Evolutionary conservation across 306 rosid species (phyloP).

Genomic region (Canavalia gladiata): DNA sequence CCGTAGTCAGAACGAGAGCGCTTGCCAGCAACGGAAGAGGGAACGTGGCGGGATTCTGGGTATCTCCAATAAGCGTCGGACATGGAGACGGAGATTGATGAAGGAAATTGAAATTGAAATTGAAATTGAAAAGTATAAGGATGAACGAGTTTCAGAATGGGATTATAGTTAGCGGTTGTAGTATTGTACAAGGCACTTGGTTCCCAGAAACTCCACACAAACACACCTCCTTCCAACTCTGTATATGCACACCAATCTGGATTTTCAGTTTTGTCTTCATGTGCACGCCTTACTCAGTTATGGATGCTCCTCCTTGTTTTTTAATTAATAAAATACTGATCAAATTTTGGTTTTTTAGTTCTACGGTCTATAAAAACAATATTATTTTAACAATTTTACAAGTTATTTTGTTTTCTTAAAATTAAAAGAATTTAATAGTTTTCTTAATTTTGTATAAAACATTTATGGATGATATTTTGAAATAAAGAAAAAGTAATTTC

Average conservation of each 20-base stretch:
- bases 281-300: too few species aligned
- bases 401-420: too few species aligned
- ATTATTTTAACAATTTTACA: too few species aligned
- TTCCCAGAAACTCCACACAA: slow-evolving; percentile 12
- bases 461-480: too few species aligned
- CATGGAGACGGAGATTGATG: slow-evolving; percentile 50
- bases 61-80: slow-evolving; percentile 96
- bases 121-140: neutral
- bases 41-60: slow-evolving; percentile 73
- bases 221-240: neutral
- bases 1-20: slow-evolving; percentile 92
- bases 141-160: neutral
- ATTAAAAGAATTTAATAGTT: too few species aligned
- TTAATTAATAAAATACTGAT: too few species aligned
- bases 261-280: neutral
- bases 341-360: too few species aligned
- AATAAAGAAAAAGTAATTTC: too few species aligned
- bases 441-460: too few species aligned
- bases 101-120: neutral
- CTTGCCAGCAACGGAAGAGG: slow-evolving; percentile 69
- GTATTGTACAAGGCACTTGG: neutral
- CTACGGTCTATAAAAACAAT: too few species aligned
- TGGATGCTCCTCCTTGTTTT: too few species aligned
- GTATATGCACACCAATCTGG: neutral
- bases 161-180: neutral